Conservation (phyloP, 495 filamentous ascomycete species). For the Mycothermus thermophilus region DNA sequence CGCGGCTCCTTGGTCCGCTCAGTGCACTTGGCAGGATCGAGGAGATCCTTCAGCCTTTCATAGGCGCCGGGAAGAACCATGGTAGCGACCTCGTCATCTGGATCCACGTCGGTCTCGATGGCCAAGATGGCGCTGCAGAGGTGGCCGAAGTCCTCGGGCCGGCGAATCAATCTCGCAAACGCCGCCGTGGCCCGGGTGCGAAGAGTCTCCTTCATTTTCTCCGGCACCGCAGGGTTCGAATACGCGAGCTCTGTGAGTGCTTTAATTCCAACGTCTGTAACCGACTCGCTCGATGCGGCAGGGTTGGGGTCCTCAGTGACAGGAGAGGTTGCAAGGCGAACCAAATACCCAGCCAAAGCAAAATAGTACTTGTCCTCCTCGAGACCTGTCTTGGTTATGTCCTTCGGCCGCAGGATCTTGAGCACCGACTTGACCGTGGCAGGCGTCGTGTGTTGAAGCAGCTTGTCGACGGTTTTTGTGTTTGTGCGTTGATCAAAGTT, state of each 20-base stretch:
- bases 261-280: conserved; percentile 27
- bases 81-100: conserved; percentile 41
- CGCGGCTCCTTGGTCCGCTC: conserved; percentile 23
- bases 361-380: conserved; percentile 31
- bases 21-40: conserved; percentile 41
- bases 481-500: conserved; percentile 81
- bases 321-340: conserved; percentile 24
- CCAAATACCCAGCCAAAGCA: conserved; percentile 41
- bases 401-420: conserved; percentile 24
- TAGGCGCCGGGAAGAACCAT: conserved; percentile 47
- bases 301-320: conserved; percentile 8
- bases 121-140: conserved; percentile 35
- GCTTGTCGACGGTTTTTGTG: conserved; percentile 71
- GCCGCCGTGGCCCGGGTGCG: conserved; percentile 47
- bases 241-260: conserved; percentile 36
- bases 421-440: conserved; percentile 34
- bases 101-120: conserved; percentile 39
- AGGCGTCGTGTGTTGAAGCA: conserved; percentile 49
- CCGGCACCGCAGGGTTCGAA: conserved; percentile 38
- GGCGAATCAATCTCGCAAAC: conserved; percentile 55
- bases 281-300: conserved; percentile 15
- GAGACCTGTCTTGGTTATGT: conserved; percentile 17
- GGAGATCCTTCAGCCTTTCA: conserved; percentile 52
- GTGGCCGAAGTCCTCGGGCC: conserved; percentile 39
- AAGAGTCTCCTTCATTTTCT: conserved; percentile 52